Conservation (phyloP, 768 basidiomycete genomes). For the Pleurotus salmoneostramineus region DNA sequence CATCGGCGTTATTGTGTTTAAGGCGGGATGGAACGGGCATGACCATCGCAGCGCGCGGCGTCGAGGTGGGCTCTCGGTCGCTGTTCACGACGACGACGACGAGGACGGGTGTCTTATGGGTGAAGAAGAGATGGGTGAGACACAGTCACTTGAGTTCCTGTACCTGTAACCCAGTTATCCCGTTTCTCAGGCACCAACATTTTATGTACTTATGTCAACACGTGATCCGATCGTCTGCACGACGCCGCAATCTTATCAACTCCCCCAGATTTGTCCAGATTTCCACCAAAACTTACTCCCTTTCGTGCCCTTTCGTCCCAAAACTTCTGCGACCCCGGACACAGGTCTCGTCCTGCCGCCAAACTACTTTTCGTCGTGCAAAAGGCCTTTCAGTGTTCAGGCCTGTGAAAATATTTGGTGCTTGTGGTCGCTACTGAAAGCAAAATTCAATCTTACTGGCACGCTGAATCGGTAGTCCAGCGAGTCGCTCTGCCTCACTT, state of each 20-base stretch:
- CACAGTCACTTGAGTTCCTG: constrained; percentile 2
- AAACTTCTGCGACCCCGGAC: too few species aligned
- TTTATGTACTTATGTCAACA: background rate
- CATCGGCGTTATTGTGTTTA: constrained; percentile 25
- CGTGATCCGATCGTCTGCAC: constrained; percentile 1
- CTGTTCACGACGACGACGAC: constrained; percentile 16
- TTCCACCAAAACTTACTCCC: background rate
- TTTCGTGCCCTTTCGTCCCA: background rate
- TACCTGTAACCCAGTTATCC: background rate
- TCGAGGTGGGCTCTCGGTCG: constrained; percentile 6
- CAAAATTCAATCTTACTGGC: too few species aligned
- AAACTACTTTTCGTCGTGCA: too few species aligned
- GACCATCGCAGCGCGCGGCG: constrained; percentile 14
- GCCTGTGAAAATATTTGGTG: background rate
- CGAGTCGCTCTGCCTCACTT: too few species aligned
- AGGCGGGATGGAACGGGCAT: constrained; percentile 28
- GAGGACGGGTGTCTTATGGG: background rate
- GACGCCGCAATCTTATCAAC: background rate
- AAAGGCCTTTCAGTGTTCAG: too few species aligned
- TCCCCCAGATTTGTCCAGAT: background rate
- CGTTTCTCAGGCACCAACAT: constrained; percentile 8
- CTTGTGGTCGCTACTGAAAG: too few species aligned
- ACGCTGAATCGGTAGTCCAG: too few species aligned
- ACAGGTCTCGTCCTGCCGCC: too few species aligned
- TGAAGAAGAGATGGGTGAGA: constrained; percentile 17